phyloP scores from a whole-genome alignment of 1,139 yeast species.

The Candida dubliniensis region DNA sequence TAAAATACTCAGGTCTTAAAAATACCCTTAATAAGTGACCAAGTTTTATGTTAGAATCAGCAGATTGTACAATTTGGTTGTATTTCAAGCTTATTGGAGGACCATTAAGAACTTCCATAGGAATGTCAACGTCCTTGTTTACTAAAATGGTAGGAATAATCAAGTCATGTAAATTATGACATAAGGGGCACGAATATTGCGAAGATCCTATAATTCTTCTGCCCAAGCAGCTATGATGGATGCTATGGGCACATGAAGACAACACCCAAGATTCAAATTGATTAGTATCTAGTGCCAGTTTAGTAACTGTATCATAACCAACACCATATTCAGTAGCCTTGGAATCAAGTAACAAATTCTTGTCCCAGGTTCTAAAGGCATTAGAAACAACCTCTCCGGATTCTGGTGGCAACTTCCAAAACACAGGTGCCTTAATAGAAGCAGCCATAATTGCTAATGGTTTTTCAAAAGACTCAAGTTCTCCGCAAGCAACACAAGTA shows the following conservation, averaged over 20 bases:
- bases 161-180: constrained; percentile 51
- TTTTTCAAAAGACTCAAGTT: constrained; percentile 44
- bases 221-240: constrained; percentile 58
- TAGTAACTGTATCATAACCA: constrained; percentile 20
- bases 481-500: constrained; percentile 69
- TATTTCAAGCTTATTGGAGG: constrained; percentile 19
- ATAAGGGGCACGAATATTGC: constrained; percentile 60
- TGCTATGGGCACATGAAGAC: constrained; percentile 69
- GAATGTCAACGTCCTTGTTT: constrained; percentile 20
- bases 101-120: constrained; percentile 13
- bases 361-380: constrained; percentile 31
- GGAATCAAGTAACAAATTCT: constrained; percentile 12
- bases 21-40: background rate
- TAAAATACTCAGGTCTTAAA: constrained; percentile 3
- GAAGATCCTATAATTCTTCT: constrained; percentile 26
- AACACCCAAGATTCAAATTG: constrained; percentile 33
- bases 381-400: constrained; percentile 7
- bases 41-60: constrained; percentile 1
- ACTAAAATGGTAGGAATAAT: constrained; percentile 45
- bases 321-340: constrained; percentile 23
- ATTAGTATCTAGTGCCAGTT: background rate
- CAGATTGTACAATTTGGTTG: constrained; percentile 19
- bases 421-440: constrained; percentile 35
- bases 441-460: constrained; percentile 58
- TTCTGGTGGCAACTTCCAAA: constrained; percentile 49